Conservation (phyloP, 2,329 filamentous ascomycete species). For the Septoria linicola region DNA sequence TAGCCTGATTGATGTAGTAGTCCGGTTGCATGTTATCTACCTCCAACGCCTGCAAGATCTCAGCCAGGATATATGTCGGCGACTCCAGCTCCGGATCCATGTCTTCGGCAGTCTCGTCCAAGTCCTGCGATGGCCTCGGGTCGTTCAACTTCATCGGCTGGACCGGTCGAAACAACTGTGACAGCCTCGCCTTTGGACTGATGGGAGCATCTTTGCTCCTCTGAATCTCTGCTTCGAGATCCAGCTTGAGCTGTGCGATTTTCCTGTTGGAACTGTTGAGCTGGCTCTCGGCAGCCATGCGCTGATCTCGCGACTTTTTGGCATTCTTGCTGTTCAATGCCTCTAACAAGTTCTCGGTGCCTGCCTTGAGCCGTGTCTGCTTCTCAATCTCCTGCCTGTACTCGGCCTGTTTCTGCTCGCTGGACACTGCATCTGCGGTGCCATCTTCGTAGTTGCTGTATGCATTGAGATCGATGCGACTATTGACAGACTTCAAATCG, state of each 20-base stretch:
- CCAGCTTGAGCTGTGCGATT: constrained; percentile 58
- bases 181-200: constrained; percentile 50
- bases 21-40: constrained; percentile 83
- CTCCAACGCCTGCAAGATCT: constrained; percentile 87
- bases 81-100: constrained; percentile 73
- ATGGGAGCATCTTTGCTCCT: constrained; percentile 55
- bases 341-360: constrained; percentile 96
- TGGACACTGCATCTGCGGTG: constrained; percentile 53
- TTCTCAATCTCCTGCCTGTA: constrained; percentile 86
- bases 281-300: constrained; percentile 68
- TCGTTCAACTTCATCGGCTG: constrained; percentile 55
- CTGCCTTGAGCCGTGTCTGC: constrained; percentile 96
- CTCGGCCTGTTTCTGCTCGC: constrained; percentile 71
- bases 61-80: constrained; percentile 84
- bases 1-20: constrained; percentile 91
- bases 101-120: constrained; percentile 55
- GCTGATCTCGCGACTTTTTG: constrained; percentile 79
- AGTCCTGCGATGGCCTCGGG: constrained; percentile 36
- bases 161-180: constrained; percentile 55
- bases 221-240: constrained; percentile 61
- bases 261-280: constrained; percentile 81
- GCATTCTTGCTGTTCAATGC: constrained; percentile 91
- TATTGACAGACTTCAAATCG: constrained; percentile 72
- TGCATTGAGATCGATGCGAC: constrained; percentile 60
- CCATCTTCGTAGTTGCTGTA: constrained; percentile 62